These are phyloP conservation scores for Pilaira anomala DNA, from an alignment of 192 early-diverging fungal genomes.

Conservation along the genomic window DNA sequence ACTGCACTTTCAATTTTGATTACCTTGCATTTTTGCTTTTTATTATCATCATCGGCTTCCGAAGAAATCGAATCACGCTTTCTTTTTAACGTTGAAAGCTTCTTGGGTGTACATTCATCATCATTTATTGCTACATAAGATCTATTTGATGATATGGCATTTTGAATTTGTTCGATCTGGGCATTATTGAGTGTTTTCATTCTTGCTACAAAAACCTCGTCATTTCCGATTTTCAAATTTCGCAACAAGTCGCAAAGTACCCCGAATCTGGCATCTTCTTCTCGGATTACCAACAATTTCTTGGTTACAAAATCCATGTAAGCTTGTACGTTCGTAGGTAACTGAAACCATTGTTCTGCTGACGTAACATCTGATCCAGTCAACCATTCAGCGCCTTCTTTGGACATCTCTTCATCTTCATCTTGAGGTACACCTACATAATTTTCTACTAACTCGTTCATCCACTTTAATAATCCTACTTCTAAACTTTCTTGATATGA, in stretches of 20 bases:
- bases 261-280: background rate
- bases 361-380: background rate
- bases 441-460: slow-evolving; percentile 25
- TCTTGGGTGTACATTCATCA: no score
- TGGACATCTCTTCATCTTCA: slow-evolving; percentile 11
- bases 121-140: no score
- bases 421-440: slow-evolving; percentile 30
- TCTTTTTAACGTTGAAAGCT: no score
- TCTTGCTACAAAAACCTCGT: no score
- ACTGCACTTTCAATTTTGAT: no score
- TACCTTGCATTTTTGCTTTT: no score
- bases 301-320: background rate
- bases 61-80: no score
- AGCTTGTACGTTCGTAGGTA: background rate
- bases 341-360: slow-evolving; percentile 19
- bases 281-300: background rate
- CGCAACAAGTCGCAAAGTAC: slow-evolving; percentile 13
- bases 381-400: background rate
- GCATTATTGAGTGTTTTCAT: no score
- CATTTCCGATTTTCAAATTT: no score
- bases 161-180: no score
- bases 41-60: no score
- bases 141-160: no score
- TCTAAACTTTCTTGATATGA: background rate
- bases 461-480: slow-evolving; percentile 23